Percentiles rank a stretch among this genome's conserved stretches.
Evolutionary conservation across 306 rosid genomes (phyloP).

Genomic region (Dicorynia guianensis): DNA sequence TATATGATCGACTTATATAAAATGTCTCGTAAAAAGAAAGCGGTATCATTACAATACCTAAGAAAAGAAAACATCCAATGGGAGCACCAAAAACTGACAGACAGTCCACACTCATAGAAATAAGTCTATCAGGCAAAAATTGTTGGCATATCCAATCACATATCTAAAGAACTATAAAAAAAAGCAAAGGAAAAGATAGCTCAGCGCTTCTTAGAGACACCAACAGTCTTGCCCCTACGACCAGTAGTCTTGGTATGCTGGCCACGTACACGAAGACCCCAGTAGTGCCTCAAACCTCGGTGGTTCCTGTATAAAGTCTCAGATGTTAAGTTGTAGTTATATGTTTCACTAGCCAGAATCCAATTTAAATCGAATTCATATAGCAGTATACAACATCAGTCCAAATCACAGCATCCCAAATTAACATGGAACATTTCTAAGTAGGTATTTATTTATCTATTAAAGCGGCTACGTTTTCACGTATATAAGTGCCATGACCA

Average conservation of each 20-base stretch:
- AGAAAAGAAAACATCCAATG: too few species aligned
- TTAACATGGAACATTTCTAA: neutral
- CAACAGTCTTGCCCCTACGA: conserved; percentile 87
- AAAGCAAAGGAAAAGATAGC: conserved; percentile 23
- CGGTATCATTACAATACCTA: too few species aligned
- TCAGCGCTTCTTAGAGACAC: conserved; percentile 93
- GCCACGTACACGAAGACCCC: conserved; percentile 75
- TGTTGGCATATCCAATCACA: conserved; percentile 17
- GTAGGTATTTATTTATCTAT: neutral
- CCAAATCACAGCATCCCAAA: neutral
- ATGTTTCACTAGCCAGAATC: conserved; percentile 13
- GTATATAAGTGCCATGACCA: neutral
- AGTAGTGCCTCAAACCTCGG: conserved; percentile 52
- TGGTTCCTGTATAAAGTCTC: conserved; percentile 44
- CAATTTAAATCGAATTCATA: neutral
- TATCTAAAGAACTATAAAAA: conserved; percentile 16
- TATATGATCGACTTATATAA: too few species aligned
- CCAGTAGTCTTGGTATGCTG: conserved; percentile 94
- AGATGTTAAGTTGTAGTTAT: conserved; percentile 10
- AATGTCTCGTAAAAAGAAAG: too few species aligned
- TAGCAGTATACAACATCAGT: neutral
- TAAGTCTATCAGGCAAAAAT: conserved; percentile 1
- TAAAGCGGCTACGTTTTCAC: conserved; percentile 2
- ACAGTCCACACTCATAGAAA: neutral
- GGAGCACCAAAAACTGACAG: neutral